Evolutionary conservation across 805 yeast species (phyloP).

Genomic region (Candida tallmaniae): DNA sequence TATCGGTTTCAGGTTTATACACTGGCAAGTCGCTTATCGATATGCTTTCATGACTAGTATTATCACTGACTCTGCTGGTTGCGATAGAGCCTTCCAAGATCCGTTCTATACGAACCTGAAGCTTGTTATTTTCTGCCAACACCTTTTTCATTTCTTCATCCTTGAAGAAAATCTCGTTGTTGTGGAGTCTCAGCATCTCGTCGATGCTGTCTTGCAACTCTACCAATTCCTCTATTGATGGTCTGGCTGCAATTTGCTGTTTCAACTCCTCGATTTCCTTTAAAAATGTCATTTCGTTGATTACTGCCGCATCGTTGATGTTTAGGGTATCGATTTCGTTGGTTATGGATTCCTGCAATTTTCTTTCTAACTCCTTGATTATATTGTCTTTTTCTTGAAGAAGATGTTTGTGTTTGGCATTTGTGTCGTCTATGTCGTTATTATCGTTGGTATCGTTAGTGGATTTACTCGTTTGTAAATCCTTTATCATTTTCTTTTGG

Average conservation of each 20-base stretch:
- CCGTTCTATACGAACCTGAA: constrained; percentile 20
- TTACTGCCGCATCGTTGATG: constrained; percentile 11
- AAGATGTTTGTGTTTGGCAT: not conserved
- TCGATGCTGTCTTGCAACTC: constrained; percentile 41
- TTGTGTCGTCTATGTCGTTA: not conserved
- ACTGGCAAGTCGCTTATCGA: constrained; percentile 34
- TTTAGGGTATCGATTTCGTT: constrained; percentile 11
- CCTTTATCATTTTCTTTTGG: constrained; percentile 11
- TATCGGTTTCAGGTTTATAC: constrained; percentile 42
- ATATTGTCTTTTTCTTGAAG: constrained; percentile 5
- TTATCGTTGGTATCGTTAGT: not conserved
- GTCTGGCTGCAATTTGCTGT: constrained; percentile 33
- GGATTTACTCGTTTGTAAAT: not conserved
- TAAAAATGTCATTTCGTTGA: constrained; percentile 10
- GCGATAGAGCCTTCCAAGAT: constrained; percentile 9
- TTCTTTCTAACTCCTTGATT: constrained; percentile 9
- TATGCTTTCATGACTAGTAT: constrained; percentile 8
- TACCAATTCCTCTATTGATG: constrained; percentile 37
- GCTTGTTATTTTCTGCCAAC: constrained; percentile 16
- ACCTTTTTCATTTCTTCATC: constrained; percentile 20
- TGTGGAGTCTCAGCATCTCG: constrained; percentile 38
- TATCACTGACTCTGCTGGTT: constrained; percentile 6
- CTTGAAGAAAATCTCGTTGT: constrained; percentile 26
- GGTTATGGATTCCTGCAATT: constrained; percentile 10
- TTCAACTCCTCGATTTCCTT: constrained; percentile 23